Evolutionary conservation across 108 stramenopile genomes (phyloP), one percentile per base, ranked within the genome.

Genomic region (Schizochytrium sp.): DNA sequence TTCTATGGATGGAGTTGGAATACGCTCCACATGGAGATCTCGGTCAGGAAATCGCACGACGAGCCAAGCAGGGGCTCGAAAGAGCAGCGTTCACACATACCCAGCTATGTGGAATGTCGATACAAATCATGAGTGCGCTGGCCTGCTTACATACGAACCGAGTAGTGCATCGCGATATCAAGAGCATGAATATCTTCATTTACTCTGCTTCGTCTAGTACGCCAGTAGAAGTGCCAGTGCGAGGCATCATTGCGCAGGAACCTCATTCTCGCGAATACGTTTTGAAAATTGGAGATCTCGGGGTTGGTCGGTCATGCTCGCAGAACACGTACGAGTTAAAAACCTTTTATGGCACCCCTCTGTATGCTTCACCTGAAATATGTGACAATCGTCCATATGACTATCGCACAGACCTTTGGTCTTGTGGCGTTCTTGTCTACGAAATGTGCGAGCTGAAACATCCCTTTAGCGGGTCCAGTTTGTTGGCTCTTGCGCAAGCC

Each of bases 1-100:
- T 90, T 46, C 64, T 94, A 44, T 91, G 92, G 89, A 93, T 92
- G 61, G 91, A 90, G 61, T 64, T 92, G 13, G 91, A 90, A 41
- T 90, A 47, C 73, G 89, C 89, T 2, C 56, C 38, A 3, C 44
- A 58, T 40, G 91, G 91, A 8, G 91, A 92, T 60, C 57, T 92
- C 45, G 3, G n/a, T 5, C 15, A 47, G 8, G 55, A 88, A 7
- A 55, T 92, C 3, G 7, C 28, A 40, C 40, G 19, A 40, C 42
- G 89, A 4, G 28, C 28, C 28, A 83, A 42, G 10, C 50, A 47
- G 10, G 28, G 13, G 5, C 12, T 0, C 0, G 45, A 17, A 19
- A 17, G 8, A 5, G 42, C 8, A 28, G 28, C 46, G 40, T 49
- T 69, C 40, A 46, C 72, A 12, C 49, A 88, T 44, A 47, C 49